Conservation (phyloP, 768 basidiomycete genomes). For the Amanita thiersii region DNA sequence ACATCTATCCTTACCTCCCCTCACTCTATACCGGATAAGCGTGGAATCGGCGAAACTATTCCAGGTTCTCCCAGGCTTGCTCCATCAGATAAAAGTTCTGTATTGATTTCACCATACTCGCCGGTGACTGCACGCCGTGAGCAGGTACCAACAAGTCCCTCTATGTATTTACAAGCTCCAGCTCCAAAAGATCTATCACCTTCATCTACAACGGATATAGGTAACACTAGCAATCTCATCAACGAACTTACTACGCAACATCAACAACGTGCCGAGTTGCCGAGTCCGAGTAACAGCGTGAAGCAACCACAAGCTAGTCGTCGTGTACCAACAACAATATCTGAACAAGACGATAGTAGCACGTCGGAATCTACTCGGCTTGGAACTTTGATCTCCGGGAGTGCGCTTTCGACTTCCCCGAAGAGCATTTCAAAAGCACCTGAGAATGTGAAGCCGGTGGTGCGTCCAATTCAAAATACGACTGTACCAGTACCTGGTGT, state of each 20-base stretch:
- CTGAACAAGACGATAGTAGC: slow-evolving; percentile 33
- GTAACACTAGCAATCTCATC: too few relatives aligned
- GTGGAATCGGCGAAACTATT: neutral
- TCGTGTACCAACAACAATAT: slow-evolving; percentile 38
- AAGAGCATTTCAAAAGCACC: neutral
- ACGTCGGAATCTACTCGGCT: slow-evolving; percentile 11
- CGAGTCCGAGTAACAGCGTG: slow-evolving; percentile 13
- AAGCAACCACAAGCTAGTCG: slow-evolving; percentile 15
- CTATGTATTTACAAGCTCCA: too few relatives aligned
- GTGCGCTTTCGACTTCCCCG: too few relatives aligned
- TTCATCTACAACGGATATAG: too few relatives aligned
- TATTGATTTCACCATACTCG: slow-evolving; percentile 32
- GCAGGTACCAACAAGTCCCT: too few relatives aligned
- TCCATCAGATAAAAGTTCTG: slow-evolving; percentile 16
- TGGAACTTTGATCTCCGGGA: too few relatives aligned
- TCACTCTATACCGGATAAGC: slow-evolving; percentile 14
- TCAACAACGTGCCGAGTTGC: too few relatives aligned
- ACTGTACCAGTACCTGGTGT: too few relatives aligned
- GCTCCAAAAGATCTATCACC: too few relatives aligned
- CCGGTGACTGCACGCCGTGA: slow-evolving; percentile 11
- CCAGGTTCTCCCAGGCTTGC: slow-evolving; percentile 13
- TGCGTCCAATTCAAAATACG: too few relatives aligned
- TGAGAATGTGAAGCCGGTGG: slow-evolving; percentile 11
- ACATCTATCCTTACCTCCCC: slow-evolving; percentile 27
- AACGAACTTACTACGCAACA: too few relatives aligned